A percentile compares a stretch with the other conserved stretches of the same genome.
Evolutionary conservation across 345 rosid genomes (phyloP).

Genomic region (Eucalyptus pauciflora): DNA sequence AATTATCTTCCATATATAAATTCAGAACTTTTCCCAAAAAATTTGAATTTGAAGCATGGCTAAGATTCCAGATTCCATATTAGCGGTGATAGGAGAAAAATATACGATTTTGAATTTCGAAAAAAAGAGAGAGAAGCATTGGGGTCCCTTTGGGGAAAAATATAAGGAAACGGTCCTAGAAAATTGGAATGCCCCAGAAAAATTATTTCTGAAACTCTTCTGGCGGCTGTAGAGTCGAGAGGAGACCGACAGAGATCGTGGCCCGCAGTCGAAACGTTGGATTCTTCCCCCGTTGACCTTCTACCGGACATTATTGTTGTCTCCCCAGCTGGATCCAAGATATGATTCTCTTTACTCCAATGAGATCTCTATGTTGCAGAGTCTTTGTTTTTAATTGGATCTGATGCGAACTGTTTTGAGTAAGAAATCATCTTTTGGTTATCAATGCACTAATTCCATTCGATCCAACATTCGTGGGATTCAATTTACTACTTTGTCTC

Average conservation of each 20-base stretch:
- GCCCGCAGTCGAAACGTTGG: not conserved
- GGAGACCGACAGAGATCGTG: not conserved
- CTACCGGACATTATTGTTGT: not conserved
- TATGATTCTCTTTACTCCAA: not conserved
- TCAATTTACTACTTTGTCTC: not conserved
- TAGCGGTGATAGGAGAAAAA: not conserved
- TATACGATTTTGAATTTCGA: not conserved
- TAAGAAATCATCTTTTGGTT: not conserved
- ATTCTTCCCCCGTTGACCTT: not conserved
- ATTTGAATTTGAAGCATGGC: not conserved
- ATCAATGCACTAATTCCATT: not conserved
- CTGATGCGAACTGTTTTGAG: not conserved
- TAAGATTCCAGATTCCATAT: not conserved
- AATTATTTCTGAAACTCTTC: not conserved
- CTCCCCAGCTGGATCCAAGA: not conserved
- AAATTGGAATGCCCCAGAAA: not conserved
- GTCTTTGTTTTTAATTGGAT: not conserved
- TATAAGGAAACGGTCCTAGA: not conserved
- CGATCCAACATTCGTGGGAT: not conserved
- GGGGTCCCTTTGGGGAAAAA: not conserved
- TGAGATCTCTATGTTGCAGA: not conserved
- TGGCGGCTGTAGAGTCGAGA: not conserved
- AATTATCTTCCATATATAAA: not conserved
- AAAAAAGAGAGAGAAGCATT: not conserved
- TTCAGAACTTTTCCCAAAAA: not conserved